phyloP scores from a whole-genome alignment of 176 grass and related monocot genomes.

The Musa schizocarpa region DNA sequence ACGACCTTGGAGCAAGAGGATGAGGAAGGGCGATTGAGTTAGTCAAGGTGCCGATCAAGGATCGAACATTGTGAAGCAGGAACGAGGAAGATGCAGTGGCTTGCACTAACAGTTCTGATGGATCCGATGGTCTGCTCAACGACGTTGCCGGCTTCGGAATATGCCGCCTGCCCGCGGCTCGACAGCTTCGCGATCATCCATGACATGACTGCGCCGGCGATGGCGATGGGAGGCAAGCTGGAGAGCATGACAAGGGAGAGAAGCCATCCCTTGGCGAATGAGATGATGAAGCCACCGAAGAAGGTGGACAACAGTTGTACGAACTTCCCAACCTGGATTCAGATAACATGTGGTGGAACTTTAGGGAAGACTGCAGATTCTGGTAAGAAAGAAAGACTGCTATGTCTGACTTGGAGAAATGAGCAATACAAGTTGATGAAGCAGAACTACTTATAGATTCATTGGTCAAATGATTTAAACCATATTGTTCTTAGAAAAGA shows the following conservation, averaged over 20 bases:
- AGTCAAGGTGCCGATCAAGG: not conserved
- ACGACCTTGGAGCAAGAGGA: constrained; percentile 42
- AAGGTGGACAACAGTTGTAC: constrained; percentile 68
- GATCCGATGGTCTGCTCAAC: constrained; percentile 66
- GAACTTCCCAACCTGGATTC: constrained; percentile 55
- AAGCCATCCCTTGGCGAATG: constrained; percentile 84
- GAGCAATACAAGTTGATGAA: not conserved
- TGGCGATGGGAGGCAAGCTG: constrained; percentile 39
- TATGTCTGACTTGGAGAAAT: not conserved
- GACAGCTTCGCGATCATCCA: constrained; percentile 45
- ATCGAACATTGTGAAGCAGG: not conserved
- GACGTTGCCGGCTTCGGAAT: constrained; percentile 56
- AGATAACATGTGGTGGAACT: not conserved
- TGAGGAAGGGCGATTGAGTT: not conserved
- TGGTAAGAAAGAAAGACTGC: not conserved
- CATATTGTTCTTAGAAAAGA: not conserved
- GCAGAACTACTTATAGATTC: not conserved
- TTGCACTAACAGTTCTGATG: constrained; percentile 54
- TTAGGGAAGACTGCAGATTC: no score
- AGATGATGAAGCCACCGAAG: constrained; percentile 57
- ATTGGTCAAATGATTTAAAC: not conserved
- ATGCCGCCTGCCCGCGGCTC: constrained; percentile 45
- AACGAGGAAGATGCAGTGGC: not conserved
- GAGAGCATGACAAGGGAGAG: constrained; percentile 73
- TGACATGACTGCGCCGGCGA: constrained; percentile 34